Conservation (phyloP, 2,329 filamentous ascomycete species). For the Fusarium sp. region DNA sequence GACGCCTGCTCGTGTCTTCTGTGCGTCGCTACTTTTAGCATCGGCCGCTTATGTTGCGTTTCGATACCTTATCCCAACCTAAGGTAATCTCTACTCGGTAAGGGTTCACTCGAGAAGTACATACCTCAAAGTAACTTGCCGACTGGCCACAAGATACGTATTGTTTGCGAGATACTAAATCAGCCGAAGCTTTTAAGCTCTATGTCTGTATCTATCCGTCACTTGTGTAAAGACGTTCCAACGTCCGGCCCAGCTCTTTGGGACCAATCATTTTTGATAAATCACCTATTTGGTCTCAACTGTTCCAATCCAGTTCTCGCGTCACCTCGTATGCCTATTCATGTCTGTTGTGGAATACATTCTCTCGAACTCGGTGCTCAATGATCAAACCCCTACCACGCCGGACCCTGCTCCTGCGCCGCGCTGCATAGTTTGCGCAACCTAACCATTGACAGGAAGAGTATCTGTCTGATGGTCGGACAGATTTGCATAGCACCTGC, state of each 20-base stretch:
- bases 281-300: background rate
- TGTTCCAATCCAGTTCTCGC: background rate
- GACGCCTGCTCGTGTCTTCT: background rate
- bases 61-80: background rate
- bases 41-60: background rate
- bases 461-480: background rate
- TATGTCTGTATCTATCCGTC: constrained; percentile 22
- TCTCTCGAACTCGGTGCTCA: background rate
- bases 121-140: constrained; percentile 4
- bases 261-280: constrained; percentile 20
- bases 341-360: background rate
- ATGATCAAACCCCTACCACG: background rate
- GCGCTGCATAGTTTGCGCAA: constrained; percentile 12
- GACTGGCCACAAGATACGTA: constrained; percentile 4
- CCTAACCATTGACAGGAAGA: background rate
- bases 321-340: constrained; percentile 2
- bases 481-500: background rate
- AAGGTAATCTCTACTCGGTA: background rate
- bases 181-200: background rate
- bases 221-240: background rate
- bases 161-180: background rate
- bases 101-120: background rate
- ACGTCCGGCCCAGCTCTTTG: constrained; percentile 10
- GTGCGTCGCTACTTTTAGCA: background rate
- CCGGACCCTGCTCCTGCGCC: background rate